Evolutionary conservation across 1,284 basidiomycete species (phyloP).

Genomic region (Ceratobasidium papillatum): DNA sequence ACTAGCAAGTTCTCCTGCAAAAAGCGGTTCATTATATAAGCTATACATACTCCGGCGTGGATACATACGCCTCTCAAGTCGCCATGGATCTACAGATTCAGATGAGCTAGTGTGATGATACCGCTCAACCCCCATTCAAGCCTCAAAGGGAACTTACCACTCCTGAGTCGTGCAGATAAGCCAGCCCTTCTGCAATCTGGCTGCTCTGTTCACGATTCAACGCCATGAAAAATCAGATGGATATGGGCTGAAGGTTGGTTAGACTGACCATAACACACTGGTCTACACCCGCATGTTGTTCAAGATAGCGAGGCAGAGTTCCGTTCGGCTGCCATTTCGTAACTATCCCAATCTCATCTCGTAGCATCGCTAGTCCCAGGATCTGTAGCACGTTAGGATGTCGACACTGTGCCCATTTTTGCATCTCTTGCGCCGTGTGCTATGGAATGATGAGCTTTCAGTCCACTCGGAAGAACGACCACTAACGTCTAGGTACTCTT

Average conservation of each 20-base stretch:
- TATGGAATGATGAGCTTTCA: background rate
- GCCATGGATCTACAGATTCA: background rate
- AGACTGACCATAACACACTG: background rate
- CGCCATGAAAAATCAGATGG: background rate
- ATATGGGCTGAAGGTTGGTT: background rate
- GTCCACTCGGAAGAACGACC: no score
- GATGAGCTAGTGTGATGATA: no score
- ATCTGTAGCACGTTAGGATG: constrained; percentile 2
- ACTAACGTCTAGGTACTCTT: no score
- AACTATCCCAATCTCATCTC: background rate
- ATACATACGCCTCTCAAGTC: constrained; percentile 8
- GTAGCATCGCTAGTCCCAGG: background rate
- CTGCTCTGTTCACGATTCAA: background rate
- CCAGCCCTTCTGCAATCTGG: background rate
- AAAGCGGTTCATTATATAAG: background rate
- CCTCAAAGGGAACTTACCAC: background rate
- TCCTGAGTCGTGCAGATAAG: background rate
- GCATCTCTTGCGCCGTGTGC: background rate
- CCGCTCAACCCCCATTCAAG: background rate
- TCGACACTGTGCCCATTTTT: background rate
- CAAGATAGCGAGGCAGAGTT: background rate
- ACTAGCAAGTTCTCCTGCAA: background rate
- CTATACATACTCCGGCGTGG: no score
- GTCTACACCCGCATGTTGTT: background rate
- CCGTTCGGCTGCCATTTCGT: background rate